Evolutionary conservation across 495 filamentous ascomycete genomes (phyloP).

Genomic region (Lophiotrema nucula): DNA sequence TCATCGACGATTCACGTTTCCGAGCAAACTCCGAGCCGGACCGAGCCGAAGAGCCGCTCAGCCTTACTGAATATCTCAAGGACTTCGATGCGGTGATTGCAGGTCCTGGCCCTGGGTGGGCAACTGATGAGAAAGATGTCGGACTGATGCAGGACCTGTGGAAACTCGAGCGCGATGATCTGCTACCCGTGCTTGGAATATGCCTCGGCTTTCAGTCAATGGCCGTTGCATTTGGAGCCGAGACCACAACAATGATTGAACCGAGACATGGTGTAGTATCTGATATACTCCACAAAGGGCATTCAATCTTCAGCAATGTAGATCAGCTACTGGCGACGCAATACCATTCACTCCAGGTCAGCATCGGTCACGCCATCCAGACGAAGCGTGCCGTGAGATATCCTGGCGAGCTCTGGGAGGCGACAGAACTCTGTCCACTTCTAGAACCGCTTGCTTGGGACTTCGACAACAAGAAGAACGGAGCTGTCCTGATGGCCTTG

Average conservation of each 20-base stretch:
- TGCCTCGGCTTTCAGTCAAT: slow-evolving; percentile 92
- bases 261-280: slow-evolving; percentile 81
- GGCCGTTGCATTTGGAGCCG: slow-evolving; percentile 62
- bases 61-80: slow-evolving; percentile 52
- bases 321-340: slow-evolving; percentile 66
- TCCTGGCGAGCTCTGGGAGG: slow-evolving; percentile 36
- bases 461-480: slow-evolving; percentile 44
- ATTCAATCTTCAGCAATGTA: slow-evolving; percentile 56
- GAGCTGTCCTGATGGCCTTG: slow-evolving; percentile 74
- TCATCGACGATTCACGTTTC: slow-evolving; percentile 59
- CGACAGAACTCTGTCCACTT: slow-evolving; percentile 34
- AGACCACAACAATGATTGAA: slow-evolving; percentile 59
- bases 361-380: slow-evolving; percentile 45
- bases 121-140: slow-evolving; percentile 61
- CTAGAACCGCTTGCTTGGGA: slow-evolving; percentile 69
- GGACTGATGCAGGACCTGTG: slow-evolving; percentile 79
- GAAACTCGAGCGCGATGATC: slow-evolving; percentile 56
- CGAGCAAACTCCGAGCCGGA: slow-evolving; percentile 38
- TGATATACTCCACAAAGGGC: slow-evolving; percentile 53
- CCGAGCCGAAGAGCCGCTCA: slow-evolving; percentile 23
- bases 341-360: slow-evolving; percentile 85
- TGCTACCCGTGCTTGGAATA: slow-evolving; percentile 79
- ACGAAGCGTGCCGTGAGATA: slow-evolving; percentile 25
- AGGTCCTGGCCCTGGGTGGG: slow-evolving; percentile 71
- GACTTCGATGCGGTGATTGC: slow-evolving; percentile 65